phyloP scores from a whole-genome alignment of 1,284 basidiomycete genomes.

The Irpex lacteus region DNA sequence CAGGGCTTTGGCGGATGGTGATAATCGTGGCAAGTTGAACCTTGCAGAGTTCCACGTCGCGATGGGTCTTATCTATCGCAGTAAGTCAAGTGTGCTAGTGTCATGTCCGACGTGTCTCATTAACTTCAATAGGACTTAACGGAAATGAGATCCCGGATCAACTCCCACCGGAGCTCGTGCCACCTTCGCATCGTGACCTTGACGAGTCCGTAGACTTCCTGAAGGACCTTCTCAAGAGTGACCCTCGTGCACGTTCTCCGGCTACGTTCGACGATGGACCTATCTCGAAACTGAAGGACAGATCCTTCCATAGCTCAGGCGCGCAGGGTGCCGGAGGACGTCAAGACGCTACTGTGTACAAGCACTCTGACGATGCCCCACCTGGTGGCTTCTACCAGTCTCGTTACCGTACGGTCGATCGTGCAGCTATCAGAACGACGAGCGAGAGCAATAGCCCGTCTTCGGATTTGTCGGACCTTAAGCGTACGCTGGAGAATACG shows the following conservation, averaged over 20 bases:
- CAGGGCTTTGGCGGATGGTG: constrained; percentile 83
- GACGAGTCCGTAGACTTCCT: constrained; percentile 91
- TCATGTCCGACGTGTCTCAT: background rate
- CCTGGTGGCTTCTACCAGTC: constrained; percentile 77
- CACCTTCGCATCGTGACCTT: constrained; percentile 90
- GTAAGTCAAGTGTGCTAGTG: constrained; percentile 45
- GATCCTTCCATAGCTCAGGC: constrained; percentile 63
- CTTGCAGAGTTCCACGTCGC: constrained; percentile 97
- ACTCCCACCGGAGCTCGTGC: constrained; percentile 88
- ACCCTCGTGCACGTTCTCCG: constrained; percentile 64
- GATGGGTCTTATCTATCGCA: constrained; percentile 96
- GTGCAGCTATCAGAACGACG: constrained; percentile 76
- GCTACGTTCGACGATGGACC: constrained; percentile 43
- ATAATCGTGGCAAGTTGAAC: constrained; percentile 93
- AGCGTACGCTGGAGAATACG: constrained; percentile 81
- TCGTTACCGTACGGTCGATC: constrained; percentile 86
- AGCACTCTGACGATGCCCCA: constrained; percentile 70
- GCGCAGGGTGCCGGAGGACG: constrained; percentile 56
- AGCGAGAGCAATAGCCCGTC: constrained; percentile 70
- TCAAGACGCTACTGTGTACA: constrained; percentile 92
- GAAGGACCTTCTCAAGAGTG: constrained; percentile 88
- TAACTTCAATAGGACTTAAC: constrained; percentile 67
- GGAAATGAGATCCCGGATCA: constrained; percentile 89
- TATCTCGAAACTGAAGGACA: constrained; percentile 62
- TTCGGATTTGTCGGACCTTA: constrained; percentile 83